Evolutionary conservation across 805 yeast species (phyloP), one percentile per base, ranked within the genome.

Genomic region (Yarrowia alimentaria): DNA sequence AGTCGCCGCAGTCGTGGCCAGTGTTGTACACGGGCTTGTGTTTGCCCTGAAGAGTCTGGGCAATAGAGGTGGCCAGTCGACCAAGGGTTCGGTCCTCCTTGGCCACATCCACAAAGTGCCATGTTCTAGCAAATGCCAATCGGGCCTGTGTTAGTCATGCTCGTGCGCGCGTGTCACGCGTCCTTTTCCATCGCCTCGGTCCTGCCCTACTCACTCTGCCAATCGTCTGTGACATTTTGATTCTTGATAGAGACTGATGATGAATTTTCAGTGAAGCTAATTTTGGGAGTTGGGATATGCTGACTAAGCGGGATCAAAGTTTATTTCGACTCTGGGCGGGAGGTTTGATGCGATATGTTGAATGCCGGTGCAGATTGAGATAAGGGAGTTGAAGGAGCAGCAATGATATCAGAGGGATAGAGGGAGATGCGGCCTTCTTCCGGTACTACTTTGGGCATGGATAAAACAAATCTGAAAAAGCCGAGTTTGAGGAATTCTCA

Each of bases 71-170:
- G 4, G 99, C 98, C 53, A 93, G 67, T 64, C 98, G 83, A 64
- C 99, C 99, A 40, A 93, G 68, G 0, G 97, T 82, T 61, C 99
- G 78, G 28, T 73, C 69, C 51, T 93, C 99, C 42, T 79, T 75
- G 11, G 95, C 86, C 26, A 88, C 77, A 65, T 94, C 98, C 26
- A 93, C 85, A 64, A 90, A 96, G 64, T 91, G 98, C 99, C 99
- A 93, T 33, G 83, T 75, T 58, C 95, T 77, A 32, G 95, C 83
- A 58, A 85, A 80, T 3, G 94, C 86, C 16, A 82, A 72, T 4
- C 83, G 86, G 4, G 88, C 78, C 69, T 75, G 62, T 10, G 26
- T 22, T 16, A 29, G 53, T 47, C 45, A 51, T 52, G 26, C 31
- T 13, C 16, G 18, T 21, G 19, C 11, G 45, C 8, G 4, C 14